Conservation (phyloP, 495 filamentous ascomycete species). For the Aspergillus nidulans region DNA sequence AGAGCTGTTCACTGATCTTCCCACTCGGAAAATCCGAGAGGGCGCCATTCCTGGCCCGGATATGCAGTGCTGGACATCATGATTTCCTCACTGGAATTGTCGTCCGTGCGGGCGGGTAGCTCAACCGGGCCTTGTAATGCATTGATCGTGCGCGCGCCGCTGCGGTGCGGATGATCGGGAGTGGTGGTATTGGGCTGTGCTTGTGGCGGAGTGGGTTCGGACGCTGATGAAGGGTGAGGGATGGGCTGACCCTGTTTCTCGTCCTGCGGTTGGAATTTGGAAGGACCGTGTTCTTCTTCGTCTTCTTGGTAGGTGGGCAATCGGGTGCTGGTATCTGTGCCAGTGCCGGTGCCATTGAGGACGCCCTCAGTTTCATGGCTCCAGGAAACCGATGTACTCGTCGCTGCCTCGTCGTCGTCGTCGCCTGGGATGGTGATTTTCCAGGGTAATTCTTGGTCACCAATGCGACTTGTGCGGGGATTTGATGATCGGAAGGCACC, state of each 20-base stretch:
- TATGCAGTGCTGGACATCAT: slow-evolving; percentile 76
- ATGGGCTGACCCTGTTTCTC: background rate
- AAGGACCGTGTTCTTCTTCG: slow-evolving; percentile 1
- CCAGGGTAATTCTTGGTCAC: slow-evolving; percentile 30
- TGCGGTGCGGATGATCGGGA: slow-evolving; percentile 22
- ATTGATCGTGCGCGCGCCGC: slow-evolving; percentile 21
- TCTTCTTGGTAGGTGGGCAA: slow-evolving; percentile 21
- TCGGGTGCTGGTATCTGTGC: background rate
- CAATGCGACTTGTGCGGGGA: slow-evolving; percentile 21
- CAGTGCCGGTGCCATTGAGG: background rate
- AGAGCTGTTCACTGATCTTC: slow-evolving; percentile 15
- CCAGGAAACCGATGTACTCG: slow-evolving; percentile 1
- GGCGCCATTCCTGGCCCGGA: slow-evolving; percentile 80
- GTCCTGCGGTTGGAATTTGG: background rate
- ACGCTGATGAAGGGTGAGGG: background rate
- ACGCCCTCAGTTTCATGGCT: slow-evolving; percentile 7
- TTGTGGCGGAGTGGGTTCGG: background rate
- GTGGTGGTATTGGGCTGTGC: background rate
- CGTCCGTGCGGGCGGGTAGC: slow-evolving; percentile 34
- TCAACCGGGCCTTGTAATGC: slow-evolving; percentile 29
- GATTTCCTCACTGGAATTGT: slow-evolving; percentile 52
- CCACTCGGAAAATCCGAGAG: slow-evolving; percentile 33
- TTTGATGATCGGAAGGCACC: slow-evolving; percentile 23
- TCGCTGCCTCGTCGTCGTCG: slow-evolving; percentile 3
- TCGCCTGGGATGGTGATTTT: slow-evolving; percentile 27